Conservation (phyloP, 768 basidiomycete species). For the Psilocybe subaeruginosa region DNA sequence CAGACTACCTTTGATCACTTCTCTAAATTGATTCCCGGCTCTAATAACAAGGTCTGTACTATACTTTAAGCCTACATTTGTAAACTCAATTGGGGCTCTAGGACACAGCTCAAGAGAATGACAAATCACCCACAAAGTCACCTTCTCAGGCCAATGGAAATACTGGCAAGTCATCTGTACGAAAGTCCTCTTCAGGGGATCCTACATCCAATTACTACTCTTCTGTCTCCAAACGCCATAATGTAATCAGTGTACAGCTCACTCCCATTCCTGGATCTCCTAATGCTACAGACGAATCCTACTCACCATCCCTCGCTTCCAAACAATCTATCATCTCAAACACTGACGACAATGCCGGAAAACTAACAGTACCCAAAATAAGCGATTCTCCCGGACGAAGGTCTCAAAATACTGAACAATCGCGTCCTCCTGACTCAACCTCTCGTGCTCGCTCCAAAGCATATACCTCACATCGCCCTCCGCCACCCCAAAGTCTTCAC, state of each 20-base stretch:
- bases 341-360: slow-evolving; percentile 19
- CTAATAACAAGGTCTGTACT: slow-evolving; percentile 29
- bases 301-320: slow-evolving; percentile 54
- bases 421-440: slow-evolving; percentile 35
- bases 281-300: slow-evolving; percentile 62
- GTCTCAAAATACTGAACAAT: slow-evolving; percentile 25
- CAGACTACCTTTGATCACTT: slow-evolving; percentile 50
- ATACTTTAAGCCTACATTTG: neutral
- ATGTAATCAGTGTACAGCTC: slow-evolving; percentile 44
- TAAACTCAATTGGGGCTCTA: neutral
- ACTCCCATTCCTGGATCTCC: slow-evolving; percentile 75
- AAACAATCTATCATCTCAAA: slow-evolving; percentile 32
- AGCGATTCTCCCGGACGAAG: slow-evolving; percentile 36
- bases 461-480: slow-evolving; percentile 55
- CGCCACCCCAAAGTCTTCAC: slow-evolving; percentile 69
- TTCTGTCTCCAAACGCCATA: slow-evolving; percentile 31
- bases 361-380: slow-evolving; percentile 31
- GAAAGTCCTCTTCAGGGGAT: slow-evolving; percentile 33
- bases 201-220: slow-evolving; percentile 26
- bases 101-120: slow-evolving; percentile 1
- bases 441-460: slow-evolving; percentile 56
- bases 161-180: slow-evolving; percentile 21
- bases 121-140: slow-evolving; percentile 3
- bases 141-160: slow-evolving; percentile 14
- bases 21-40: slow-evolving; percentile 36